Percentiles rank a stretch among this genome's conserved stretches.
Evolutionary conservation across 2,329 filamentous ascomycete genomes (phyloP).

Genomic region (Trichoderma cornu-damae): DNA sequence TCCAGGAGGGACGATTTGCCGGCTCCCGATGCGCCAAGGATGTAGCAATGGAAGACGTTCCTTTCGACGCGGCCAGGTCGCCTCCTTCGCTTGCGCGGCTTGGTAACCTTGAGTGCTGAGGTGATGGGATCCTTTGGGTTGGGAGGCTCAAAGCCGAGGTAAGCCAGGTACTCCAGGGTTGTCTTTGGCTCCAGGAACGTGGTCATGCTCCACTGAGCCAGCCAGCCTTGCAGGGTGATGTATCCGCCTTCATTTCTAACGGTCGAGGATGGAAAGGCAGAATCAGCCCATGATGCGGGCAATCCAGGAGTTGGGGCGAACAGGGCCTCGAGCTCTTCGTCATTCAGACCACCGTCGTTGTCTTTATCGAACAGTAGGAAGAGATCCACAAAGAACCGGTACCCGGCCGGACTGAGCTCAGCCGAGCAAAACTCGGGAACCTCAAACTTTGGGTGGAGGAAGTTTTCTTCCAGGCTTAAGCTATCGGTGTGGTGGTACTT

Average conservation of each 20-base stretch:
- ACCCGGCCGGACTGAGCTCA: slow-evolving; percentile 88
- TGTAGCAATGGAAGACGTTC: slow-evolving; percentile 90
- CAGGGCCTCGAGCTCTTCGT: slow-evolving; percentile 75
- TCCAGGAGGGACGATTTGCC: slow-evolving; percentile 91
- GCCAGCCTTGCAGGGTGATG: slow-evolving; percentile 94
- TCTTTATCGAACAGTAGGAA: slow-evolving; percentile 96
- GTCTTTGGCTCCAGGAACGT: slow-evolving; percentile 95
- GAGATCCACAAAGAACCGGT: slow-evolving; percentile 94
- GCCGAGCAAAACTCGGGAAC: slow-evolving; percentile 89
- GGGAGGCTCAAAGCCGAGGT: slow-evolving; percentile 84
- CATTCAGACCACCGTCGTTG: slow-evolving; percentile 89
- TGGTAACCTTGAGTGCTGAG: slow-evolving; percentile 85
- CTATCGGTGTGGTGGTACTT: slow-evolving; percentile 97
- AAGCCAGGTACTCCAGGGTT: slow-evolving; percentile 91
- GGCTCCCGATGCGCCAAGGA: slow-evolving; percentile 77
- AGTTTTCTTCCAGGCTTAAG: slow-evolving; percentile 82
- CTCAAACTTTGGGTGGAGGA: slow-evolving; percentile 89
- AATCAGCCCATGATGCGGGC: slow-evolving; percentile 80
- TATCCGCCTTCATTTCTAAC: slow-evolving; percentile 93
- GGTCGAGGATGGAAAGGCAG: slow-evolving; percentile 85
- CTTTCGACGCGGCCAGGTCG: slow-evolving; percentile 82
- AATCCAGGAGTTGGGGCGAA: slow-evolving; percentile 92
- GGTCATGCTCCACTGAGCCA: slow-evolving; percentile 99
- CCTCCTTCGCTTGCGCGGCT: slow-evolving; percentile 77
- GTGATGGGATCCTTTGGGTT: slow-evolving; percentile 73